Conservation (phyloP, 345 rosid species). For the Citrus sp. region DNA sequence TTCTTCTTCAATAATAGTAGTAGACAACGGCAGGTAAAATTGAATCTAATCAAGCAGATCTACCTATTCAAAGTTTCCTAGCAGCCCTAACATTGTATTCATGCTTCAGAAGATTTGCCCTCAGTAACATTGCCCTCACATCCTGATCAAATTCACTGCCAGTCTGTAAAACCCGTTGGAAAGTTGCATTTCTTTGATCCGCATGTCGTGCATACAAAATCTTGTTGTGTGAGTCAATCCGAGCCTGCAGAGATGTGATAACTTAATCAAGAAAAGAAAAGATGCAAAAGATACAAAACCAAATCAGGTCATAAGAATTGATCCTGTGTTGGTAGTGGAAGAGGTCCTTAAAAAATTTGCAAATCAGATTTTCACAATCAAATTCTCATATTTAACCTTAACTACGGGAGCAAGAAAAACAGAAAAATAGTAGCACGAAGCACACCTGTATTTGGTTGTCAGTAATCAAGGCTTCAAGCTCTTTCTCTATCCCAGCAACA, state of each 20-base stretch:
- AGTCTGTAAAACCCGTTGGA: slow-evolving; percentile 91
- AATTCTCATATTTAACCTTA: too few species aligned
- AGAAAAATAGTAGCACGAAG: not conserved
- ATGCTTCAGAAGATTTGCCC: slow-evolving; percentile 82
- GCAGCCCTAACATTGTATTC: slow-evolving; percentile 59
- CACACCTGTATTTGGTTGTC: slow-evolving; percentile 94
- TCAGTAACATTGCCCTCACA: slow-evolving; percentile 80
- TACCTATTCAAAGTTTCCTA: slow-evolving; percentile 55
- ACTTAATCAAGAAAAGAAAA: not conserved
- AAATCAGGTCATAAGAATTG: not conserved
- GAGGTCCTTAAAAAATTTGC: not conserved
- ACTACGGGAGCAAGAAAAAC: not conserved
- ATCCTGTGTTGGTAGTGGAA: not conserved
- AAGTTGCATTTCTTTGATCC: slow-evolving; percentile 92
- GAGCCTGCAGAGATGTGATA: slow-evolving; percentile 55
- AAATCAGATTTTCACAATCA: not conserved
- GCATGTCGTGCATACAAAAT: slow-evolving; percentile 95
- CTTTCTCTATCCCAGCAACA: slow-evolving; percentile 78
- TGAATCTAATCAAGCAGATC: slow-evolving; percentile 1
- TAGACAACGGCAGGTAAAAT: not conserved
- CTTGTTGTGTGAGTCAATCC: slow-evolving; percentile 98
- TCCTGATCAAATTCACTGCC: slow-evolving; percentile 90
- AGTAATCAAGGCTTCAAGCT: slow-evolving; percentile 86
- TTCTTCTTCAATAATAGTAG: not conserved
- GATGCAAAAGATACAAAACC: not conserved